A percentile compares a stretch with the other conserved stretches of the same genome.
Conservation (phyloP, 345 rosid genomes). For the Boechera stricta region DNA sequence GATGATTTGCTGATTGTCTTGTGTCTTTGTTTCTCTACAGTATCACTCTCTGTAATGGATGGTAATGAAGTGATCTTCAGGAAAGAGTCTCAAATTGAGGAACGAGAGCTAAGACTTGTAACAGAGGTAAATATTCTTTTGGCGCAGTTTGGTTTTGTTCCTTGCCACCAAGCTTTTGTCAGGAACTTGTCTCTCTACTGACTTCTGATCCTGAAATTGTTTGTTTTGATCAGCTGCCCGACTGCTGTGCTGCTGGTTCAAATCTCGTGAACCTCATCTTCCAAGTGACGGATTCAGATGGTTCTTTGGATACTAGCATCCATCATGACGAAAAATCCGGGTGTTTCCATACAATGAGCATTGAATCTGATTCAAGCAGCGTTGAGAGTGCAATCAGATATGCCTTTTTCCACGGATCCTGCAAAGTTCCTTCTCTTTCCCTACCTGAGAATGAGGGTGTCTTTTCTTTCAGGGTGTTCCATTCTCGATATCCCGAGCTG, state of each 20-base stretch:
- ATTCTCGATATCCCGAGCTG: slow-evolving; percentile 54
- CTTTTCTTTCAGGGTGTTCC: slow-evolving; percentile 51
- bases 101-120: slow-evolving; percentile 55
- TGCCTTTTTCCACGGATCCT: slow-evolving; percentile 55
- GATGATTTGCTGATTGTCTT: slow-evolving; percentile 5
- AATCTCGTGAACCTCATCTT: slow-evolving; percentile 53
- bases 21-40: slow-evolving; percentile 46
- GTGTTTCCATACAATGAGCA: slow-evolving; percentile 50
- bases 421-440: slow-evolving; percentile 53
- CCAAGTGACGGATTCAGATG: slow-evolving; percentile 53
- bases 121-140: slow-evolving; percentile 48
- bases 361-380: slow-evolving; percentile 44
- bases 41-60: slow-evolving; percentile 48
- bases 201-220: slow-evolving; percentile 2
- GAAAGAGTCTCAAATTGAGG: slow-evolving; percentile 50
- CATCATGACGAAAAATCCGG: slow-evolving; percentile 55
- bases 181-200: neutral
- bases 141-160: slow-evolving; percentile 1
- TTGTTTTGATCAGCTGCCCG: slow-evolving; percentile 52
- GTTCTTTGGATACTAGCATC: slow-evolving; percentile 50
- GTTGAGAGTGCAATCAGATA: slow-evolving; percentile 40
- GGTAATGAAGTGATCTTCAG: slow-evolving; percentile 45
- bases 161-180: neutral
- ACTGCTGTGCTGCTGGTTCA: slow-evolving; percentile 52
- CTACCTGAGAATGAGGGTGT: slow-evolving; percentile 55